phyloP scores from a whole-genome alignment of 2,329 filamentous ascomycete species.

The Lachnellula suecica region DNA sequence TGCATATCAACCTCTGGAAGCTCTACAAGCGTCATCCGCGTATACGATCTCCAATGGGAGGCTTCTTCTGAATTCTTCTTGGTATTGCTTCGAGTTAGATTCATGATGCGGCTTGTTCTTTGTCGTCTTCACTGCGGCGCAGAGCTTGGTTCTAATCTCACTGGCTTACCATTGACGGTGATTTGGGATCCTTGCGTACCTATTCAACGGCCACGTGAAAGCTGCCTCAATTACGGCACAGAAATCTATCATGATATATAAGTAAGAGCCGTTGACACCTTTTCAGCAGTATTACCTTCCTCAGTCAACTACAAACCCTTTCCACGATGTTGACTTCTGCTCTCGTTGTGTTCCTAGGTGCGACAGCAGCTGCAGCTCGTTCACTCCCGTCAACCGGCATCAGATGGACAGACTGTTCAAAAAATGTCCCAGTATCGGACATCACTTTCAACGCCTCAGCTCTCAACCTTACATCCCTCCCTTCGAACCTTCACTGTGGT shows the following conservation, averaged over 20 bases:
- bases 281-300: no score
- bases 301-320: no score
- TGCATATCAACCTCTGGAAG: no score
- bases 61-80: neutral
- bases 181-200: no score
- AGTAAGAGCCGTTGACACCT: no score
- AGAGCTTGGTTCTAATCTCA: no score
- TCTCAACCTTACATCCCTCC: conserved; percentile 11
- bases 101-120: neutral
- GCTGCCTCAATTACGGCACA: neutral
- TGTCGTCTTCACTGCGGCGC: neutral
- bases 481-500: conserved; percentile 11
- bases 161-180: no score
- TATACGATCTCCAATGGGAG: no score
- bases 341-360: neutral
- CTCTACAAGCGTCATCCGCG: no score
- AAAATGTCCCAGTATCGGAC: neutral
- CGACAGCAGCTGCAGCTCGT: neutral
- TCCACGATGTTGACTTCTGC: neutral
- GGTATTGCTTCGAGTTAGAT: neutral
- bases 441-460: neutral
- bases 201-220: no score
- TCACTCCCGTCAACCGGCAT: neutral
- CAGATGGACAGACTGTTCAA: conserved; percentile 1
- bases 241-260: no score